phyloP scores from a whole-genome alignment of 2,329 filamentous ascomycete species.

The Erysiphe neolycopersici region DNA sequence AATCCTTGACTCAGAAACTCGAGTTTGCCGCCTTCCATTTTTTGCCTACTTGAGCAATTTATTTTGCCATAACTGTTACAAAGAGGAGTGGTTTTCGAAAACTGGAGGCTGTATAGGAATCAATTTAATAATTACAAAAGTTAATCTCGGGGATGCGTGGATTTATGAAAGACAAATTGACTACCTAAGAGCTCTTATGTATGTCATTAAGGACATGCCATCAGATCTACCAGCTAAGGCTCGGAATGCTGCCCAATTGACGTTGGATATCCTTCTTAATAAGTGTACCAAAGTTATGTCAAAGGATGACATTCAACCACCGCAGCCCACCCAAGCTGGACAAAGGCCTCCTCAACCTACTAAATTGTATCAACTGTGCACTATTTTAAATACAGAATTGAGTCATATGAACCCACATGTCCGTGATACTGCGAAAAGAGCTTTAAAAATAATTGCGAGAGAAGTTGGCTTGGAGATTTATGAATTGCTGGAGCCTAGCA shows the following conservation, averaged over 20 bases:
- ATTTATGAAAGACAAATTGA: conserved; percentile 60
- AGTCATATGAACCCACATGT: conserved; percentile 93
- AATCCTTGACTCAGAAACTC: conserved; percentile 50
- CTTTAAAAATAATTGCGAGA: conserved; percentile 56
- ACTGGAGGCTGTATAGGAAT: conserved; percentile 80
- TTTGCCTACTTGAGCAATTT: conserved; percentile 60
- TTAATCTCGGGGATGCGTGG: conserved; percentile 68
- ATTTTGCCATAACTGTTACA: conserved; percentile 86
- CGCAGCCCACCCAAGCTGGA: conserved; percentile 25
- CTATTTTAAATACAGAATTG: conserved; percentile 64
- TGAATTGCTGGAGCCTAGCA: conserved; percentile 71
- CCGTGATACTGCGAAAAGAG: conserved; percentile 58
- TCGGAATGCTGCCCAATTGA: conserved; percentile 54
- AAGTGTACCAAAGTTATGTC: conserved; percentile 55
- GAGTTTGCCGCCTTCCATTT: conserved; percentile 53
- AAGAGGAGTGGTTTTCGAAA: conserved; percentile 98
- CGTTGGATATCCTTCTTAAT: conserved; percentile 51
- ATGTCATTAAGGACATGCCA: conserved; percentile 96
- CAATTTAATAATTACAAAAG: conserved; percentile 56
- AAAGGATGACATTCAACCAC: conserved; percentile 42
- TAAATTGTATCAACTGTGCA: conserved; percentile 50
- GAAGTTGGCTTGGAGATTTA: conserved; percentile 55
- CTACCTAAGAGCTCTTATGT: conserved; percentile 74
- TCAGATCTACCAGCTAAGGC: conserved; percentile 80
- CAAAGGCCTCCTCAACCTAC: conserved; percentile 30